Percentiles rank a stretch among this genome's conserved stretches.
phyloP scores from a whole-genome alignment of 2,329 filamentous ascomycete species.

The Botrytis pseudocinerea region DNA sequence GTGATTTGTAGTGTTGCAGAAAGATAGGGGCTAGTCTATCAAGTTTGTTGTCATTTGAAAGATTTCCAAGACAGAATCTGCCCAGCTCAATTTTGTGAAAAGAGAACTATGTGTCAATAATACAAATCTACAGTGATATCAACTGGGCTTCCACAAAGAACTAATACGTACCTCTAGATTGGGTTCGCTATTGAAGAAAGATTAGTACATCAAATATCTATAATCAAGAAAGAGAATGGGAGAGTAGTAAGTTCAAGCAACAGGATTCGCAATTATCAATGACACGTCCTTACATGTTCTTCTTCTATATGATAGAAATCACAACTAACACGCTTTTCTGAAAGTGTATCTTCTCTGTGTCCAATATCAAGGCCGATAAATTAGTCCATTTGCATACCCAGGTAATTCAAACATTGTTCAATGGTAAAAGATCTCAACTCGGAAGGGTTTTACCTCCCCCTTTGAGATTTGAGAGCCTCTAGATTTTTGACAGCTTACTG shows the following conservation, averaged over 20 bases:
- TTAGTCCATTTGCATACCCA: not conserved
- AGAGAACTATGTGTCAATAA: not conserved
- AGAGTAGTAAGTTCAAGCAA: not conserved
- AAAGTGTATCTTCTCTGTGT: not conserved
- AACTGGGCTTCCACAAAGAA: not conserved
- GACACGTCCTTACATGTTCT: not conserved
- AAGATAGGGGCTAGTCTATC: not conserved
- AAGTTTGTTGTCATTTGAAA: not conserved
- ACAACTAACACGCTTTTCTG: not conserved
- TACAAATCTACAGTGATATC: not conserved
- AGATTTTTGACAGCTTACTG: not conserved
- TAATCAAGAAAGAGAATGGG: not conserved
- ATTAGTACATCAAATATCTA: not conserved
- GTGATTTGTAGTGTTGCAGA: not conserved
- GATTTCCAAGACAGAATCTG: not conserved
- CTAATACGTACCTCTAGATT: not conserved
- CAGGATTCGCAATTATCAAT: too few species aligned
- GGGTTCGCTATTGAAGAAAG: fast-evolving
- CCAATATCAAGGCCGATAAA: not conserved
- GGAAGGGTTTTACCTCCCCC: fast-evolving
- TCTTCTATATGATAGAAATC: too few species aligned
- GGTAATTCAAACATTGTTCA: not conserved
- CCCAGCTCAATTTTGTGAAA: not conserved
- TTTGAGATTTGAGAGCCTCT: not conserved
- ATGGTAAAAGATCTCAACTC: not conserved